Base-by-base conservation (phyloP, 1,139 yeast genomes). In the Pichia sp. region DNA sequence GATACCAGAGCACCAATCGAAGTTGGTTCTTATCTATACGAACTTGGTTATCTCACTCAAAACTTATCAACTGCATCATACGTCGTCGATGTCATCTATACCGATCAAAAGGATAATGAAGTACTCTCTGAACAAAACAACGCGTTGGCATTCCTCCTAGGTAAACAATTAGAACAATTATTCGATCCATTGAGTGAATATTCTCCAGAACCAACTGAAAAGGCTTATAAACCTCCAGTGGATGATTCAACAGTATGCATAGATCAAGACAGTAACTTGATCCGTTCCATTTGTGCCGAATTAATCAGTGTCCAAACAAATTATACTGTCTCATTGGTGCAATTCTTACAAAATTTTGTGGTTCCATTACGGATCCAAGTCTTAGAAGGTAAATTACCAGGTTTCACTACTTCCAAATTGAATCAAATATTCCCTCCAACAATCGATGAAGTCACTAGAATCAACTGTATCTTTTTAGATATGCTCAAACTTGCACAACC, bases 351-450 rank as follows among this genome's bases (percentile, higher is more conserved):
- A 58, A 81, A 85, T 47, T 84, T 87, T 54, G 73, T 91, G 30
- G 82, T 90, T 28, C 96, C 96, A 0, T 67, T 90, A 39, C 75
- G 98, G 56, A 79, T 86, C 20, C 76, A 76, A 53, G 89, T 85
- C 0, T 66, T 88, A 32, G 76, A 79, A 40, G 77, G 79, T 11
- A 73, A 76, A 30, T 64, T 79, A 12, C 77, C 75, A 6, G 68
- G 67, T 10, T 67, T 46, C 47, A 71, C 80, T 1, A 81, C 88
- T 10, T 69, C 83, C 2, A 79, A 79, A 56, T 72, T 90, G 34
- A 91, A 91, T 63, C 74, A 81, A 44, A 75, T 89, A 1, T 89
- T 91, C 61, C 97, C 98, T 3, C 97, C 97, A 1, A 91, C 98
- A 0, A 85, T 91, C 30, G 98, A 91, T 66, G 98, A 91, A 67